A percentile compares a stretch with the other conserved stretches of the same genome.
Evolutionary conservation across 1,284 basidiomycete species (phyloP).

Genomic region (Ceratobasidium sp.): DNA sequence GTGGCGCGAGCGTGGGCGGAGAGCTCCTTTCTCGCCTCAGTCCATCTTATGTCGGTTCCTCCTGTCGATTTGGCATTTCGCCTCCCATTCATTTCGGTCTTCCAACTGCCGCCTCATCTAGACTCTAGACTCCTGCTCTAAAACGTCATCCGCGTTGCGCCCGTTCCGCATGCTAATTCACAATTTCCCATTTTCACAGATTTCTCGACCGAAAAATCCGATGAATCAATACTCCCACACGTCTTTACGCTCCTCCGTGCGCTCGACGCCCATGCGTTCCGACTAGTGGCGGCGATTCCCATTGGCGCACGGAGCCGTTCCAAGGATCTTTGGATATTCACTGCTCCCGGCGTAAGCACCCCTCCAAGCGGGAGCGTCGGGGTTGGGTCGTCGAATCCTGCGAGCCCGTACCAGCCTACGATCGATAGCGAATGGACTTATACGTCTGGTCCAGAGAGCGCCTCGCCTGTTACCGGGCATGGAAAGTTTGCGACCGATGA

Average conservation of each 20-base stretch:
- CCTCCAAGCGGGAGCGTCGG: slow-evolving; percentile 2
- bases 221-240: slow-evolving; percentile 64
- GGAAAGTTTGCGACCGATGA: slow-evolving; percentile 31
- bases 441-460: slow-evolving; percentile 7
- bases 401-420: slow-evolving; percentile 21
- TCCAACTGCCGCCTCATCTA: no score
- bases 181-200: slow-evolving; percentile 84
- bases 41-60: no score
- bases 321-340: slow-evolving; percentile 83
- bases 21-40: no score
- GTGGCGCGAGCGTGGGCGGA: no score
- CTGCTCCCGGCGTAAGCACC: slow-evolving; percentile 39
- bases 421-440: slow-evolving; percentile 26
- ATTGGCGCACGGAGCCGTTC: slow-evolving; percentile 69
- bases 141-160: no score
- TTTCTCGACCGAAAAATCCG: slow-evolving; percentile 78
- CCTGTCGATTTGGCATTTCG: no score
- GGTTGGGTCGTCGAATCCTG: background rate
- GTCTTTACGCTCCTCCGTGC: slow-evolving; percentile 75
- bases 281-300: slow-evolving; percentile 64
- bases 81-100: no score
- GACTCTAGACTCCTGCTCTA: no score
- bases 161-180: slow-evolving; percentile 57
- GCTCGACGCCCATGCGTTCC: slow-evolving; percentile 76
- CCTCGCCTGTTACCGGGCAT: background rate